Conservation (phyloP, 176 grass and related monocot species). For the Hyparrhenia diplandra region DNA sequence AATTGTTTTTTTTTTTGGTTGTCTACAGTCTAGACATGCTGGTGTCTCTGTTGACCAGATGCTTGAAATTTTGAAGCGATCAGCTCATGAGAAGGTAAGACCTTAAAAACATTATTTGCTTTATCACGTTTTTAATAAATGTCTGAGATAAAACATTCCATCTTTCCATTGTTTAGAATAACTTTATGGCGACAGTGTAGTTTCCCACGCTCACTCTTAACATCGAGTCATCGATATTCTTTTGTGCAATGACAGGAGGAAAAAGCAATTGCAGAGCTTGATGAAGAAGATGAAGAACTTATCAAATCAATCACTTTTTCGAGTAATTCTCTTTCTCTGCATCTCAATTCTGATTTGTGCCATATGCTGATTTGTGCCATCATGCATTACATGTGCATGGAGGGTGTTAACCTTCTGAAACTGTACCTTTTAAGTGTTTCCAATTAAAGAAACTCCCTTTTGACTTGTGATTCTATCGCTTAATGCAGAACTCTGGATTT, state of each 20-base stretch:
- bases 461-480: neutral
- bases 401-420: neutral
- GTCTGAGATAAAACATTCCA: neutral
- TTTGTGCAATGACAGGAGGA: slow-evolving; percentile 42
- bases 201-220: slow-evolving; percentile 5
- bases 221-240: neutral
- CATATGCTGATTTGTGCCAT: slow-evolving; percentile 20
- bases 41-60: slow-evolving; percentile 77
- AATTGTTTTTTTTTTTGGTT: slow-evolving; percentile 28
- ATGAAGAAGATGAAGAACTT: slow-evolving; percentile 80
- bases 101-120: neutral
- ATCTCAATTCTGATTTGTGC: too few species aligned
- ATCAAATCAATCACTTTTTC: slow-evolving; percentile 88
- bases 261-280: slow-evolving; percentile 64
- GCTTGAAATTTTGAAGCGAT: slow-evolving; percentile 80
- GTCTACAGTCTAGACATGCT: slow-evolving; percentile 87
- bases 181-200: neutral
- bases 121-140: slow-evolving; percentile 1
- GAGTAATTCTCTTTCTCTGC: slow-evolving; percentile 45
- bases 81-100: slow-evolving; percentile 58
- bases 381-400: neutral
- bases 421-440: neutral
- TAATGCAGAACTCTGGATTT: slow-evolving; percentile 73
- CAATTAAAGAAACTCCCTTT: neutral
- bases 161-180: neutral